phyloP scores from a whole-genome alignment of 352 stramenopile genomes.

The Phytopythium vexans region DNA sequence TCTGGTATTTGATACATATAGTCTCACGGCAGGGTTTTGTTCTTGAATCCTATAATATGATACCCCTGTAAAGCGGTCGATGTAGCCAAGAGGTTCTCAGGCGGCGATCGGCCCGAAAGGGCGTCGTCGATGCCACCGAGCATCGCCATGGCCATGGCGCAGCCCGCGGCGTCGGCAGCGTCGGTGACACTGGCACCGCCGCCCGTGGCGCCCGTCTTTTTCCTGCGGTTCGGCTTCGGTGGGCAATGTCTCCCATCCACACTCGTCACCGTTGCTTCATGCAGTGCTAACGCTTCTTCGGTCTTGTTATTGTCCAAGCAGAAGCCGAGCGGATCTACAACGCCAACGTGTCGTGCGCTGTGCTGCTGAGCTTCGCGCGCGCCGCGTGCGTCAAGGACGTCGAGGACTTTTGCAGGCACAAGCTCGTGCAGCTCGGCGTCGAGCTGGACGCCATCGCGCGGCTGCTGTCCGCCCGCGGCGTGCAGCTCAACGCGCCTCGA shows the following conservation, averaged over 20 bases:
- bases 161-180: too few relatives aligned
- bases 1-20: too few relatives aligned
- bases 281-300: not conserved
- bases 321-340: slow-evolving; percentile 77
- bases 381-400: slow-evolving; percentile 63
- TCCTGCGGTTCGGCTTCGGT: slow-evolving; percentile 84
- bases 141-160: too few relatives aligned
- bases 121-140: too few relatives aligned
- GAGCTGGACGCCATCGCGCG: slow-evolving; percentile 58
- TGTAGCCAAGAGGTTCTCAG: too few relatives aligned
- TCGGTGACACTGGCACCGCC: not conserved
- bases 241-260: slow-evolving; percentile 2
- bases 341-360: slow-evolving; percentile 63
- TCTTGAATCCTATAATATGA: too few relatives aligned
- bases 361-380: slow-evolving; percentile 69
- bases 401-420: slow-evolving; percentile 74
- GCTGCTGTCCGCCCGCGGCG: slow-evolving; percentile 10
- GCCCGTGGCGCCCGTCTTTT: slow-evolving; percentile 45
- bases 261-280: not conserved
- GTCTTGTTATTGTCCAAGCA: slow-evolving; percentile 24
- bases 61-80: too few relatives aligned
- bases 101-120: too few relatives aligned
- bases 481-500: slow-evolving; percentile 5
- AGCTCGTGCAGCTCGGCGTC: slow-evolving; percentile 68
- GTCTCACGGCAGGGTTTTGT: too few relatives aligned